A percentile compares a stretch with the other conserved stretches of the same genome.
These are phyloP conservation scores for Anthracocystis panici-leucophaei DNA, from an alignment of 1,284 basidiomycete genomes.

Conservation along the genomic window DNA sequence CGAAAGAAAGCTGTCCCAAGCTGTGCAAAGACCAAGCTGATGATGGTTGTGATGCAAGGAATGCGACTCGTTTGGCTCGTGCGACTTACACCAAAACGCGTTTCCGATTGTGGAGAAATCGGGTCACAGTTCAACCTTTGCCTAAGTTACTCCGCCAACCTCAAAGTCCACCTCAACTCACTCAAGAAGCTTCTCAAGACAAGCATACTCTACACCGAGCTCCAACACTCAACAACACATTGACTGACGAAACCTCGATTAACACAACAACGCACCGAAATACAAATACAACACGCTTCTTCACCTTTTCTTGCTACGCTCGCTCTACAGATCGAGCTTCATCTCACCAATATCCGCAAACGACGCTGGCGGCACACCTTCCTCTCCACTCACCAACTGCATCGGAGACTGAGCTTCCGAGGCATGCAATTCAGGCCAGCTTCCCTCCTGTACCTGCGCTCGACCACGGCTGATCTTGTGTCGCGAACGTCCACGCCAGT, in stretches of 20 bases:
- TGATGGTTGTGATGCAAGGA: not conserved
- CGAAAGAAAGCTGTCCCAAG: too few relatives aligned
- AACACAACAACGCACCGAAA: slow-evolving; percentile 1
- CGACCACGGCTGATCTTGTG: slow-evolving; percentile 31
- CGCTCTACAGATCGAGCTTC: slow-evolving; percentile 44
- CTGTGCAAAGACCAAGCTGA: not conserved
- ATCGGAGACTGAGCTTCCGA: slow-evolving; percentile 48
- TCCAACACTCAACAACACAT: too few relatives aligned
- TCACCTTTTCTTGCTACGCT: not conserved
- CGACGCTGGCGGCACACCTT: slow-evolving; percentile 17
- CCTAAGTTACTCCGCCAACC: not conserved
- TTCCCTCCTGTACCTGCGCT: slow-evolving; percentile 31
- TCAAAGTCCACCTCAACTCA: not conserved
- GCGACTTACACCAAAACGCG: slow-evolving; percentile 1
- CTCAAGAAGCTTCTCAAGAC: not conserved
- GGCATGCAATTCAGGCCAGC: slow-evolving; percentile 42
- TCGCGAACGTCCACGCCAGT: slow-evolving; percentile 37
- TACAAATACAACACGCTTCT: not conserved
- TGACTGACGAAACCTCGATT: slow-evolving; percentile 1
- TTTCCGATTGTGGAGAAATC: slow-evolving; percentile 10
- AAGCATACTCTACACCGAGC: not conserved
- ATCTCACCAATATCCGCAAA: slow-evolving; percentile 41
- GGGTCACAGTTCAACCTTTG: not conserved
- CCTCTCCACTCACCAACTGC: slow-evolving; percentile 31
- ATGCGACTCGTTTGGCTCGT: slow-evolving; percentile 8